Evolutionary conservation across 2,329 filamentous ascomycete species (phyloP).

Genomic region (Cytospora piceicola): DNA sequence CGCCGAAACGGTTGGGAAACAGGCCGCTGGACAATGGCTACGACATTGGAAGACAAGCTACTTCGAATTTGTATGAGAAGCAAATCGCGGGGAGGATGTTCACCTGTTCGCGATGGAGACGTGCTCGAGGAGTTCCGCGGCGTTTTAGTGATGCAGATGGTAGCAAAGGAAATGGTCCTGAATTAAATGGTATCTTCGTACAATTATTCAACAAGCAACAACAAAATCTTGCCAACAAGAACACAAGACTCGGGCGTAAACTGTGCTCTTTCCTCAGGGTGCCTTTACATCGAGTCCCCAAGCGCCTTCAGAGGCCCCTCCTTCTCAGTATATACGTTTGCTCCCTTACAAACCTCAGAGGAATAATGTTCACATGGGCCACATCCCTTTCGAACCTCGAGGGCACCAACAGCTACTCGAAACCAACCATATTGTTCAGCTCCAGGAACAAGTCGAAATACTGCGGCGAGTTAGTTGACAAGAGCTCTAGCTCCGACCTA

Average conservation of each 20-base stretch:
- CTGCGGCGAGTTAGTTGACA: background rate
- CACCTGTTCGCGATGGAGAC: no score
- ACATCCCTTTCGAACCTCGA: background rate
- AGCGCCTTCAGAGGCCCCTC: background rate
- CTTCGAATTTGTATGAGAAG: background rate
- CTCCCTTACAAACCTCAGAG: background rate
- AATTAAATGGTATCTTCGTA: no score
- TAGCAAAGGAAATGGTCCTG: no score
- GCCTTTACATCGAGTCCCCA: background rate
- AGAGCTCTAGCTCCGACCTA: background rate
- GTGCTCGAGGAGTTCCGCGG: no score
- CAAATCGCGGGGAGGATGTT: background rate
- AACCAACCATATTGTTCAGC: conserved; percentile 8
- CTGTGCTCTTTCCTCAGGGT: no score
- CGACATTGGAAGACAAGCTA: background rate
- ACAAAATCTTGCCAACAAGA: no score
- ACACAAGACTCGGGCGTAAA: background rate
- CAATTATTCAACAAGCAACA: no score
- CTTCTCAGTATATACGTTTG: background rate
- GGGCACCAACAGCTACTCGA: background rate
- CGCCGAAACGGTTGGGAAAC: background rate
- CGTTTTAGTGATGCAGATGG: no score
- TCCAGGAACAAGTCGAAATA: conserved; percentile 23
- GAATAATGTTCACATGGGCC: no score
- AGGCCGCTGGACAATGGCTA: background rate